A percentile compares a stretch with the other conserved stretches of the same genome.
Evolutionary conservation across 2,329 filamentous ascomycete genomes (phyloP).

Genomic region (Venturiaceae sp.): DNA sequence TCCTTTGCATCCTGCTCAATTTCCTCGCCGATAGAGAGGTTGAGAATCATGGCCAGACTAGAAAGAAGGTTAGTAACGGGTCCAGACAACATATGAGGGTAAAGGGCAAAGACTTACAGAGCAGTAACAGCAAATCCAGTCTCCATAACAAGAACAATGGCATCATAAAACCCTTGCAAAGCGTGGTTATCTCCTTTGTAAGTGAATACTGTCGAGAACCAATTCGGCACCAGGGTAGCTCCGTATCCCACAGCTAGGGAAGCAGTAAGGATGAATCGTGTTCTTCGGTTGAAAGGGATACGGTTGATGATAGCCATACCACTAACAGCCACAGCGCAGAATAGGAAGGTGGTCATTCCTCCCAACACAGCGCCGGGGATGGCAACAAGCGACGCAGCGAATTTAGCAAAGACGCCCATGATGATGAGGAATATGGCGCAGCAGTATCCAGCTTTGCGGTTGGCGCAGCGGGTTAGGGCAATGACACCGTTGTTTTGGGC

Average conservation of each 20-base stretch:
- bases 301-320: slow-evolving; percentile 67
- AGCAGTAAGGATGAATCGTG: slow-evolving; percentile 71
- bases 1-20: slow-evolving; percentile 51
- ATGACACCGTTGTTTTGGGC: slow-evolving; percentile 84
- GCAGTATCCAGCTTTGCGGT: slow-evolving; percentile 64
- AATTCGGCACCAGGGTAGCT: slow-evolving; percentile 39
- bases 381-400: slow-evolving; percentile 66
- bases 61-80: too few relatives aligned
- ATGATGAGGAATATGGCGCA: slow-evolving; percentile 67
- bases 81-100: too few relatives aligned
- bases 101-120: too few relatives aligned
- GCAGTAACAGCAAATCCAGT: slow-evolving; percentile 67
- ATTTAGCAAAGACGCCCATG: slow-evolving; percentile 80
- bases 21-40: slow-evolving; percentile 64
- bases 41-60: slow-evolving; percentile 62
- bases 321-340: slow-evolving; percentile 64
- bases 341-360: slow-evolving; percentile 63
- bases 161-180: slow-evolving; percentile 65
- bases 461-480: slow-evolving; percentile 70
- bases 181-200: slow-evolving; percentile 58
- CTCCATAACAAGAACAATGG: slow-evolving; percentile 39
- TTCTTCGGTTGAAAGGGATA: slow-evolving; percentile 66
- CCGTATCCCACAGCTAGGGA: slow-evolving; percentile 62
- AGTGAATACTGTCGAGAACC: slow-evolving; percentile 63
- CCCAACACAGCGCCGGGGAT: slow-evolving; percentile 50